These are phyloP conservation scores for Magnaporthiopsis rhizophila DNA, from an alignment of 2,329 filamentous ascomycete species.

Conservation along the genomic window DNA sequence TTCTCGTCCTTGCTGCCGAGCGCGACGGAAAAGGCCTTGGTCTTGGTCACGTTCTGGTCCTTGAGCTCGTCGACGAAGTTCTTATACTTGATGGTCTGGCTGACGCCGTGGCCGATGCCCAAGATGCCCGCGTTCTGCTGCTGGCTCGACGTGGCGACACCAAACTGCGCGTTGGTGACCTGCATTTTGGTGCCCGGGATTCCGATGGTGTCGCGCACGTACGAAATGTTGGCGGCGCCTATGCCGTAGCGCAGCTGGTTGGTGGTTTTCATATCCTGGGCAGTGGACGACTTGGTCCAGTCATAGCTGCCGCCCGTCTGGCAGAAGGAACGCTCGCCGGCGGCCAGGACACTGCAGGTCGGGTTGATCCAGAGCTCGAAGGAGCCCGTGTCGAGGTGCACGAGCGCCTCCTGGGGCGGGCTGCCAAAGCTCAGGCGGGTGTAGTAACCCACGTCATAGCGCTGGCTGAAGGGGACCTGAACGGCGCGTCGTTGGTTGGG, in stretches of 20 bases:
- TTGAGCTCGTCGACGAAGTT: conserved; percentile 45
- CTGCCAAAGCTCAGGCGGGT: conserved; percentile 44
- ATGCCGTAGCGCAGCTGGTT: conserved; percentile 43
- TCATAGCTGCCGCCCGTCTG: conserved; percentile 36
- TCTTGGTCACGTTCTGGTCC: conserved; percentile 44
- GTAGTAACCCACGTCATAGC: conserved; percentile 47
- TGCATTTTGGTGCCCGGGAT: conserved; percentile 32
- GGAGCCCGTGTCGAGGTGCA: conserved; percentile 51
- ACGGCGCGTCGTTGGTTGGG: conserved; percentile 30
- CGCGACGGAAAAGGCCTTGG: conserved; percentile 57
- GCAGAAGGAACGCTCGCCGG: conserved; percentile 28
- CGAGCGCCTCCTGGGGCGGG: conserved; percentile 43
- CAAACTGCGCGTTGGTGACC: conserved; percentile 52
- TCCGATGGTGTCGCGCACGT: conserved; percentile 36
- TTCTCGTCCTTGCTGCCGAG: conserved; percentile 53
- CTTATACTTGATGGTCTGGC: conserved; percentile 36
- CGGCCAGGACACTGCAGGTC: conserved; percentile 39
- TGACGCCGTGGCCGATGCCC: conserved; percentile 62
- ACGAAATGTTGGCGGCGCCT: conserved; percentile 41
- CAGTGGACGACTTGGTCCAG: conserved; percentile 31
- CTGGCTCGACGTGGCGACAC: conserved; percentile 45
- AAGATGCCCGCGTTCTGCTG: conserved; percentile 54
- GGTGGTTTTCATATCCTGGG: conserved; percentile 21
- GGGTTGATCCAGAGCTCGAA: conserved; percentile 59
- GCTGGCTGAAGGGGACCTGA: conserved; percentile 38